Evolutionary conservation across 1,284 basidiomycete genomes (phyloP), one percentile per base, ranked within the genome.

Genomic region (Flammula alnicola): DNA sequence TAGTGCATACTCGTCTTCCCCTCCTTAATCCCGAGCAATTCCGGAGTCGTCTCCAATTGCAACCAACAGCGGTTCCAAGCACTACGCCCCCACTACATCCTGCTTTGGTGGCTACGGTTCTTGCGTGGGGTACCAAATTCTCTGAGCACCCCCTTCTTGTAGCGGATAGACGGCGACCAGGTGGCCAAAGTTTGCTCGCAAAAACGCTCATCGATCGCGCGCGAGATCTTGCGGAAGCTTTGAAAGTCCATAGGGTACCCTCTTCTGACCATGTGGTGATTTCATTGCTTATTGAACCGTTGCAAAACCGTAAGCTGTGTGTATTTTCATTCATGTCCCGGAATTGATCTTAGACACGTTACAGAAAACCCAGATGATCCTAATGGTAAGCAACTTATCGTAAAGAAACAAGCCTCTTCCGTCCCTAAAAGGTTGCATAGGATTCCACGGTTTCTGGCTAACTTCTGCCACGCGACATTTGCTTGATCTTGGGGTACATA

Each of bases 111-210:
- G 93, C 94, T 3, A 88, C 89, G 1, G 86, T 95, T n/a, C 75
- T 97, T 39, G 92, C 93, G 0, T 95, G 91, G 87, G 94, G 94
- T 16, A 86, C 91, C 33, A 93, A 94, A 61, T 96, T 96, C 66
- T 91, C 90, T 8, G 92, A 95, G 59, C 89, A 95, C 64, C 84
- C 87, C 0, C 70, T 93, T 53, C 80, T 96, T 38, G 76, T 85
- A 5, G 80, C 84, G 22, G 94, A 96, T 70, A 79, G 93, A 36
- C 75, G 79, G 42, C 83, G 84, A 55, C 85, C 84, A 47, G 72
- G 73, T 32, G 82, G 86, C 8, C 85, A 92, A 59, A 92, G 91
- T 63, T 69, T 84, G 20, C 74, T 97, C 7, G 88, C 89, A 4
- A 89, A 87, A 67, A 75, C 87, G 2, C 73, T 96, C 29, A 83